Evolutionary conservation across 2,329 filamentous ascomycete species (phyloP), one percentile per base, ranked within the genome.

Genomic region (Remersonia thermophila): DNA sequence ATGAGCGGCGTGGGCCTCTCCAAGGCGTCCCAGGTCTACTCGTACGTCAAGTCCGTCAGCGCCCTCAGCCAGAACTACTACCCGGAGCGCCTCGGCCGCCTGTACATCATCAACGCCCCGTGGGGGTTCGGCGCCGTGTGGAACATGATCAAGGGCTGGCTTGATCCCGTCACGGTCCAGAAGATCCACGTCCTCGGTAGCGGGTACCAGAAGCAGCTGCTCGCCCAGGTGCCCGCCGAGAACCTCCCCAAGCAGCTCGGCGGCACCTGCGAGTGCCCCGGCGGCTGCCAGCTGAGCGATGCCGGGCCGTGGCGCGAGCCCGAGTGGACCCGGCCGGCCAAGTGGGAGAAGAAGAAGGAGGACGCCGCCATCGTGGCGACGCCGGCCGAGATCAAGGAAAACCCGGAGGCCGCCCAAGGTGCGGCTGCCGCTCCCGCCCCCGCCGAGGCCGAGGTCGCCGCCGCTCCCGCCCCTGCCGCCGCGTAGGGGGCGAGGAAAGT

Each of bases 11-110:
- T 98, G 16, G 84, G 84, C 40, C 65, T 96, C 50, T 71, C 69
- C 57, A 91, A 82, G 62, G 78, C 84, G 30, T 72, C 77, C 44
- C 80, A 81, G 43, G 89, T 95, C 40, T 94, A 93, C 67, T 72
- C 76, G 37, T 96, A 95, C 66, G 74, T 98, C 49, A 76, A 76
- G 53, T 74, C 81, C 57, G 86, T 85, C 31, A 91, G 85, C 25
- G 78, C 67, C 58, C 83, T 98, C 63, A 93, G 84, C 47, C 91
- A 96, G 65, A 94, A 96, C 73, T 93, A 96, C 76, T 98, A 98
- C 66, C 91, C 91, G 7, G 91, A 98, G 71, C 83, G 91, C 41
- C 71, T 98, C 41, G 91, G 91, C 54, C 87, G 86, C 63, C 72
- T 98, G 56, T 98, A 94, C 71, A 67, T 98, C 51, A 95, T 98